Evolutionary conservation across 1,284 basidiomycete genomes (phyloP).

Genomic region (Malassezia pachydermatis): DNA sequence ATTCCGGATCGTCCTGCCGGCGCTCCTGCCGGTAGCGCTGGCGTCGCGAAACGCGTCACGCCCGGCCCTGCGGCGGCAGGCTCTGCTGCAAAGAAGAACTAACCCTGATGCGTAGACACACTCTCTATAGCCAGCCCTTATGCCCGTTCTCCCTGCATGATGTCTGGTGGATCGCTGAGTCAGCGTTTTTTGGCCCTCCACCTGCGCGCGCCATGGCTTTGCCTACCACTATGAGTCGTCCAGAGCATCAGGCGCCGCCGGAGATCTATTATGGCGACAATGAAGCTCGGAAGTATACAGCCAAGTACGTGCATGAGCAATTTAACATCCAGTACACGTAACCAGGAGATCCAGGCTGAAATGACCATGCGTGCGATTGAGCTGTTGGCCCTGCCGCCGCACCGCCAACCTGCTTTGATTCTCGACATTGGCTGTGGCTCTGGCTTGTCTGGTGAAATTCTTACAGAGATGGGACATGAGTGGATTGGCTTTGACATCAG

Average conservation of each 20-base stretch:
- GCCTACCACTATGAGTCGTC: conserved; percentile 65
- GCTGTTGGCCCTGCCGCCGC: conserved; percentile 65
- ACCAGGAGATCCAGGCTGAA: conserved; percentile 90
- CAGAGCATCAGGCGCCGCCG: conserved; percentile 88
- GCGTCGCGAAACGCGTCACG: neutral
- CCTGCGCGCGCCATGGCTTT: neutral
- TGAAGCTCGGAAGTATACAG: conserved; percentile 92
- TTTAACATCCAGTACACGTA: conserved; percentile 55
- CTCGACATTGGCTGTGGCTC: conserved; percentile 96
- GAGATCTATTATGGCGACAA: conserved; percentile 95
- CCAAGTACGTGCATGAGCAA: conserved; percentile 58
- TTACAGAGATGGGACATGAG: conserved; percentile 83
- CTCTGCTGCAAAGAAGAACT: neutral
- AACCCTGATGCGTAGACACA: neutral
- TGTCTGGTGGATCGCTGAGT: neutral
- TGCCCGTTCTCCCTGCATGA: neutral
- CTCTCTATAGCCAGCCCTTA: too few species aligned
- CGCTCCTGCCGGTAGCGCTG: neutral
- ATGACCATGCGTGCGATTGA: conserved; percentile 96
- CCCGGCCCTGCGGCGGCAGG: conserved; percentile 6
- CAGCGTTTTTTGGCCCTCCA: neutral
- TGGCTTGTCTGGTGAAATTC: conserved; percentile 92
- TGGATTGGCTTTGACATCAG: conserved; percentile 95
- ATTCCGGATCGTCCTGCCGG: conserved; percentile 5
- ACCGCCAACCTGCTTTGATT: conserved; percentile 52